Conservation (phyloP, 441 rosid species). For the Bruguiera hainesii region DNA sequence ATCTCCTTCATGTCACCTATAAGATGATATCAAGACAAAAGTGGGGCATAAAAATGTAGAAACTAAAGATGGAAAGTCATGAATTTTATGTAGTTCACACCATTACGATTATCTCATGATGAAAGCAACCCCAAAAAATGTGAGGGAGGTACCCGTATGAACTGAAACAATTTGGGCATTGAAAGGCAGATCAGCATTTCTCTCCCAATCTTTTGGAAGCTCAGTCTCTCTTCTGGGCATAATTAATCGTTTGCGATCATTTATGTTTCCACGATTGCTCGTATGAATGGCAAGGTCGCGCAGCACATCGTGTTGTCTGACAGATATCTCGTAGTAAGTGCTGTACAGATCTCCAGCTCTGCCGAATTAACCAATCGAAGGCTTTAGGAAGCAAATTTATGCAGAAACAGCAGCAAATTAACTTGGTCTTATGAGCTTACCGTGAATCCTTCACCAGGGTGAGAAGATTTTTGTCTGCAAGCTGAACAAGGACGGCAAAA, state of each 20-base stretch:
- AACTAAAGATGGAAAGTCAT: background rate
- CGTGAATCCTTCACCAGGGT: conserved; percentile 70
- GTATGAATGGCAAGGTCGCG: conserved; percentile 75
- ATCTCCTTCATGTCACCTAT: conserved; percentile 73
- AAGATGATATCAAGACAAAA: conserved; percentile 8
- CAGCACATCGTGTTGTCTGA: conserved; percentile 75
- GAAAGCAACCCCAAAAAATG: background rate
- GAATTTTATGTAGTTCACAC: background rate
- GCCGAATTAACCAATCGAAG: conserved; percentile 20
- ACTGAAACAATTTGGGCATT: conserved; percentile 68
- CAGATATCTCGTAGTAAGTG: conserved; percentile 64
- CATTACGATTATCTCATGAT: background rate
- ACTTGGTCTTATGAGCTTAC: conserved; percentile 27
- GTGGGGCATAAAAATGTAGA: background rate
- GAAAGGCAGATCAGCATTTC: conserved; percentile 52
- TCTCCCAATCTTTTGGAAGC: conserved; percentile 83
- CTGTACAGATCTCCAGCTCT: conserved; percentile 65
- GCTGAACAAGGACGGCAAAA: conserved; percentile 63
- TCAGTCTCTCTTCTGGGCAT: conserved; percentile 62
- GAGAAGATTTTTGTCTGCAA: conserved; percentile 66
- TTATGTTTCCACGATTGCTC: conserved; percentile 42
- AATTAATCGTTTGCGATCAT: conserved; percentile 46
- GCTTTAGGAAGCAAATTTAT: conserved; percentile 7
- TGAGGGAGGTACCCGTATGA: conserved; percentile 55
- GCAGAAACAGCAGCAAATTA: background rate